phyloP scores from a whole-genome alignment of 2,329 filamentous ascomycete genomes.

The Fusarium robinianum region DNA sequence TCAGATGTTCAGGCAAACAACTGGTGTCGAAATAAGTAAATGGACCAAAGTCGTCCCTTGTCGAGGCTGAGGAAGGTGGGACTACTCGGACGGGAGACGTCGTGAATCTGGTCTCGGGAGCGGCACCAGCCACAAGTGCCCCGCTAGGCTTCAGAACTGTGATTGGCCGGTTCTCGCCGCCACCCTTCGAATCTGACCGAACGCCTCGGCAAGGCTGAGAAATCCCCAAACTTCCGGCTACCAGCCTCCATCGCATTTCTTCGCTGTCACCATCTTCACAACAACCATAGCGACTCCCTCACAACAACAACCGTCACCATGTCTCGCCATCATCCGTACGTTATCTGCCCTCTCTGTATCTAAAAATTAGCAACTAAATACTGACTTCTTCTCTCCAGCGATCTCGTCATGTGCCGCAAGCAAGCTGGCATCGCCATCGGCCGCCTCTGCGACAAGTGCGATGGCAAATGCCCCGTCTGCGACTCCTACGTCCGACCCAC shows the following conservation, averaged over 20 bases:
- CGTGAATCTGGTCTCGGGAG: constrained; percentile 12
- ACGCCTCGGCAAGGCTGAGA: constrained; percentile 52
- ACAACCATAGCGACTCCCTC: no score
- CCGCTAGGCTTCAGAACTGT: constrained; percentile 10
- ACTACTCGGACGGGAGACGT: constrained; percentile 17
- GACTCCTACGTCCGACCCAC: constrained; percentile 98
- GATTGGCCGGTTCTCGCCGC: constrained; percentile 28
- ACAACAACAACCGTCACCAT: no score
- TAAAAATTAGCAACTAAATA: background rate
- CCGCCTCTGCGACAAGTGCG: constrained; percentile 98
- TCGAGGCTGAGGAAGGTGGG: constrained; percentile 39
- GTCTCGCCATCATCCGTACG: constrained; percentile 93
- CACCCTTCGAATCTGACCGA: constrained; percentile 30
- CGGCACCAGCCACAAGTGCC: constrained; percentile 22
- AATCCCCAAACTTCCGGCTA: constrained; percentile 38
- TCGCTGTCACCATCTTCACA: constrained; percentile 11
- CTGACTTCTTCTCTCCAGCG: constrained; percentile 55
- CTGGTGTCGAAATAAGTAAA: constrained; percentile 3
- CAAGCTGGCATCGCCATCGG: constrained; percentile 97
- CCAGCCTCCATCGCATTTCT: constrained; percentile 2
- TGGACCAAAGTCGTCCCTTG: constrained; percentile 18
- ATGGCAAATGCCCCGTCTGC: constrained; percentile 98
- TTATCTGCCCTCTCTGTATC: constrained; percentile 23
- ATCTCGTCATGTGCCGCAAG: constrained; percentile 99
- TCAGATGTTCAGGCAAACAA: no score